Conservation (phyloP, 1,284 basidiomycete genomes). For the Xerocomus minutiporus region DNA sequence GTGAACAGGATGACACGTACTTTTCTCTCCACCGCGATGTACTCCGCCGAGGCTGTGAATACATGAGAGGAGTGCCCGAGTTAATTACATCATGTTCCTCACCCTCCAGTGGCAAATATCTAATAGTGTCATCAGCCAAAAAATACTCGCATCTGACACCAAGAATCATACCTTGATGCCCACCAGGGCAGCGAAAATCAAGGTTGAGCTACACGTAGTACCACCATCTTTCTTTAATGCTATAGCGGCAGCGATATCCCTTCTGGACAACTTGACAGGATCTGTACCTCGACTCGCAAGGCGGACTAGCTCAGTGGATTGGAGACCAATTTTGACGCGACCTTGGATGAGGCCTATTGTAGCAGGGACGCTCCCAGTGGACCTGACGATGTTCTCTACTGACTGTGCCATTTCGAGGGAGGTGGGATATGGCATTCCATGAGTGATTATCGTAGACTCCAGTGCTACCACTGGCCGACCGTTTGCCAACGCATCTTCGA, state of each 20-base stretch:
- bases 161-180: constrained; percentile 67
- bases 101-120: constrained; percentile 83
- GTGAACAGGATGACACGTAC: constrained; percentile 42
- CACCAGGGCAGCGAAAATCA: constrained; percentile 75
- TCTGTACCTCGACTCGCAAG: constrained; percentile 59
- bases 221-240: constrained; percentile 74
- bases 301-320: constrained; percentile 59
- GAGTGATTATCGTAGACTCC: constrained; percentile 90
- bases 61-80: constrained; percentile 16
- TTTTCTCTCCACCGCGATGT: constrained; percentile 86
- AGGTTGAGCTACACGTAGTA: constrained; percentile 87
- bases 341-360: constrained; percentile 88
- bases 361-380: constrained; percentile 77
- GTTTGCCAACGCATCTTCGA: constrained; percentile 66
- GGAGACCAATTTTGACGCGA: constrained; percentile 81
- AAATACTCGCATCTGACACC: not conserved
- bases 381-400: constrained; percentile 76
- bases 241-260: constrained; percentile 82
- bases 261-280: constrained; percentile 77
- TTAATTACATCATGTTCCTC: constrained; percentile 20
- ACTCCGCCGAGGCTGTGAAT: constrained; percentile 75
- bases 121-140: constrained; percentile 26
- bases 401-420: constrained; percentile 74
- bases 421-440: constrained; percentile 81
- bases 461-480: constrained; percentile 65